Evolutionary conservation across 768 basidiomycete species (phyloP), one percentile per base, ranked within the genome.

Genomic region (Amanita muscaria): DNA sequence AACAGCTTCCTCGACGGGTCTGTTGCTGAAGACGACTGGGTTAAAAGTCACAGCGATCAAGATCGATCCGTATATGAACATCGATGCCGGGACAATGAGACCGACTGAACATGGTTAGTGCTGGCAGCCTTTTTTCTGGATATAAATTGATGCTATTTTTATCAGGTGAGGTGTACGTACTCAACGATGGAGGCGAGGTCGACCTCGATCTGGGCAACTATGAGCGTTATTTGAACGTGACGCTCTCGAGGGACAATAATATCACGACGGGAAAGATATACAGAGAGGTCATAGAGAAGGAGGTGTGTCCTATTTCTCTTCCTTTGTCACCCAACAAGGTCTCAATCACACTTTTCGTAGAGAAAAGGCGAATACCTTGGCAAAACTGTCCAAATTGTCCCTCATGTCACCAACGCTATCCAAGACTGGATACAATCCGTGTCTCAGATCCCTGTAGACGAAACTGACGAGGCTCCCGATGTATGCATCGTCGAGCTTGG

Each of bases 31-130:
- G 68, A 97, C 89, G 34, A 80, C 84, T 29, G 94, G 94, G 37
- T 73, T 96, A 49, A 96, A 92, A 68, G 94, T 97, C 55, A 99
- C 94, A 6, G 88, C 94, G 9, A 97, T 99, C 74, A 99, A 99
- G 69, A 98, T 99, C 57, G 94, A 99, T 62, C 94, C 94, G 11
- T 99, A 99, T 56, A 98, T 99, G 94, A 99, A 99, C 68, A 97
- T 99, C 56, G 94, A 99, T 73, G 94, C 94, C 18, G 94, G 94
- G 27, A 98, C 94, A 15, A 99, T 99, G 94, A 75, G 90, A 40
- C 94, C 94, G 11, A 94, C 92, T 12, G 94, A 99, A 64, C 94
- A 99, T 61, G 94, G 93, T 89, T 61, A 73, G 81, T 31, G 6
- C 0, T 14, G 10, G 22, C 2, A 16, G 12, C 18, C 14, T 15